phyloP scores from a whole-genome alignment of 129 eudicot species.

The Arctium minus region DNA sequence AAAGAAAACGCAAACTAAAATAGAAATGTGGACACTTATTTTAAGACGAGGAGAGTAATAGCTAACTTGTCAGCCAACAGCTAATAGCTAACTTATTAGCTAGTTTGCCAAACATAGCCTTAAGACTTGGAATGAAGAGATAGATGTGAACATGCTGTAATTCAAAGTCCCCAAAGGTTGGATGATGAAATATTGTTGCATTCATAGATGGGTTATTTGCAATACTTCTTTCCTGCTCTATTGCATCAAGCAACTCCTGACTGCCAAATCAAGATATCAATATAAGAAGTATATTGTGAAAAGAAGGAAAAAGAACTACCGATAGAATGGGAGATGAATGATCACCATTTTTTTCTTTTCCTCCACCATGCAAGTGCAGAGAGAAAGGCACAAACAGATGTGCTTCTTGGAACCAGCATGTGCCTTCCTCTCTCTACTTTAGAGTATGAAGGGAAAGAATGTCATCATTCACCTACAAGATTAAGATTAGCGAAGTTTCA shows the following conservation, averaged over 20 bases:
- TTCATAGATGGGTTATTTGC: constrained; percentile 69
- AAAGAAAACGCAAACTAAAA: too few species aligned
- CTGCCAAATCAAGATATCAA: constrained; percentile 43
- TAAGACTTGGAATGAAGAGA: not conserved
- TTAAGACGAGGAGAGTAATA: too few species aligned
- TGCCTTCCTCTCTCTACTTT: constrained; percentile 12
- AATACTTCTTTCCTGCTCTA: constrained; percentile 75
- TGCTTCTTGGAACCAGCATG: not conserved
- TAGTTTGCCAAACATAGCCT: too few species aligned
- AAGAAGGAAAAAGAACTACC: not conserved
- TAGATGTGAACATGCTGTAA: constrained; percentile 66
- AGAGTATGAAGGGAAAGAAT: constrained; percentile 10
- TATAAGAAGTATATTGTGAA: not conserved
- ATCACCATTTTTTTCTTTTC: not conserved
- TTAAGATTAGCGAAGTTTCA: not conserved
- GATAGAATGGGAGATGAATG: not conserved
- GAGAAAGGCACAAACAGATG: not conserved
- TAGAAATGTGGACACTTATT: too few species aligned
- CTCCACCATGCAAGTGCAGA: not conserved
- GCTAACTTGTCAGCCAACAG: too few species aligned
- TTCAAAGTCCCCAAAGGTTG: constrained; percentile 89
- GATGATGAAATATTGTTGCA: constrained; percentile 90
- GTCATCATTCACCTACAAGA: not conserved
- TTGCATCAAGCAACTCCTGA: constrained; percentile 90
- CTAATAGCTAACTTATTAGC: too few species aligned